phyloP scores from a whole-genome alignment of 139 green algal genomes.

The Chlamydomonas schloesseri region DNA sequence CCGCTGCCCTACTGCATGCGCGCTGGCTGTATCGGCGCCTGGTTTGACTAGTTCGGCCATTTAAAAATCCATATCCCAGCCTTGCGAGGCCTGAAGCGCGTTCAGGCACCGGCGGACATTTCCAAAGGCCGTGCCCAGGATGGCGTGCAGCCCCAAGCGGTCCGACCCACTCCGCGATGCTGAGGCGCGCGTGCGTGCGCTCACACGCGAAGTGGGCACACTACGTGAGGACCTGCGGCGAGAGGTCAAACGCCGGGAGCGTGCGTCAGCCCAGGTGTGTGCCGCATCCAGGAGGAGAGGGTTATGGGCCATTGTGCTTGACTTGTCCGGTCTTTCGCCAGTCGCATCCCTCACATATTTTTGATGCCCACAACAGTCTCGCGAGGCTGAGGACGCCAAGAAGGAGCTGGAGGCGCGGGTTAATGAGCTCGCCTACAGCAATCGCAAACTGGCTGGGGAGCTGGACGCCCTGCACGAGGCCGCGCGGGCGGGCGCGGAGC shows the following conservation, averaged over 20 bases:
- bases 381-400: slow-evolving; percentile 34
- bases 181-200: slow-evolving; percentile 58
- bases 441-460: slow-evolving; percentile 72
- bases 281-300: no score
- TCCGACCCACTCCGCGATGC: slow-evolving; percentile 44
- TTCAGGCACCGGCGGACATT: no score
- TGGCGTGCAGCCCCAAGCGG: slow-evolving; percentile 35
- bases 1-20: no score
- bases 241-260: slow-evolving; percentile 66
- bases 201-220: slow-evolving; percentile 71
- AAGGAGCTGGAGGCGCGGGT: neutral
- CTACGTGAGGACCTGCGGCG: slow-evolving; percentile 68
- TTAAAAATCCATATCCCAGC: no score
- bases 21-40: no score
- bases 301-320: no score
- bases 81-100: no score
- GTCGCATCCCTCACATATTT: no score
- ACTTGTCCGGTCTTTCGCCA: no score
- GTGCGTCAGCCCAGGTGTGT: slow-evolving; percentile 54
- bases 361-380: no score
- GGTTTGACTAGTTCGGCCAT: no score
- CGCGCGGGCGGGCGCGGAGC: slow-evolving; percentile 13
- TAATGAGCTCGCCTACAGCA: slow-evolving; percentile 65
- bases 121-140: neutral
- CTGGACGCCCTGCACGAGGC: slow-evolving; percentile 53